Base-by-base conservation (phyloP, 2,329 filamentous ascomycete genomes). In the Verticillium isaacii region DNA sequence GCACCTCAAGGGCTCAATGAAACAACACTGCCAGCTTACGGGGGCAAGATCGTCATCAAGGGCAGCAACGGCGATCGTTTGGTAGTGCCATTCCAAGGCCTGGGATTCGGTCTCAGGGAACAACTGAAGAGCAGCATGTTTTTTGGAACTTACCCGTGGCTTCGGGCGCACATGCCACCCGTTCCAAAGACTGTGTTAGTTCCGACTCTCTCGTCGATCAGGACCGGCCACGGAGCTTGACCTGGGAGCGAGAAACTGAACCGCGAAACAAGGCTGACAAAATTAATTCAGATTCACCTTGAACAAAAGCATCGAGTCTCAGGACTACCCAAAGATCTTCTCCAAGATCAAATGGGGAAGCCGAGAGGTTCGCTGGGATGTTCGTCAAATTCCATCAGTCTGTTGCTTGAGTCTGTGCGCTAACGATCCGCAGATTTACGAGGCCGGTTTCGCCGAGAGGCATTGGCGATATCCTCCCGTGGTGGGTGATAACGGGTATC, bases 401-500 rank as follows among this genome's bases (percentile, higher is more conserved):
- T 39, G 19, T 3, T 7, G 5, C 14, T 7, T 4, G 15, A 17
- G 2, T 9, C 3, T 29, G 29, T 36, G 9, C 11, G 7, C 25
- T 34, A 39, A 34, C 11, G 11, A 5, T 32, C 1, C 9, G 5
- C 25, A 66, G 64, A 77, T 81, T 32, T 80, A 78, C 62, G 71
- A 75, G 1, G 63, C 62, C 7, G 67, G 68, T 19, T 81, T 75
- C 70, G 69, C 70, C 1, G 75, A 80, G 58, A 62, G 66, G 1
- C 67, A 75, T 50, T 82, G 79, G 79, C 61, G 69, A 5, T 80
- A 78, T 58, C 80, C 80, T 2, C 78, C 74, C 0, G 66, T 70
- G 2, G 64, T 72, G 1, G 78, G 77, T 17, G 59, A 73, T 50
- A 68, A 69, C 11, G 73, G 74, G 23, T 82, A 74, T 61, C 64